Evolutionary conservation across 768 basidiomycete genomes (phyloP), one percentile per base, ranked within the genome.

Genomic region (Amanita subjunquillea): DNA sequence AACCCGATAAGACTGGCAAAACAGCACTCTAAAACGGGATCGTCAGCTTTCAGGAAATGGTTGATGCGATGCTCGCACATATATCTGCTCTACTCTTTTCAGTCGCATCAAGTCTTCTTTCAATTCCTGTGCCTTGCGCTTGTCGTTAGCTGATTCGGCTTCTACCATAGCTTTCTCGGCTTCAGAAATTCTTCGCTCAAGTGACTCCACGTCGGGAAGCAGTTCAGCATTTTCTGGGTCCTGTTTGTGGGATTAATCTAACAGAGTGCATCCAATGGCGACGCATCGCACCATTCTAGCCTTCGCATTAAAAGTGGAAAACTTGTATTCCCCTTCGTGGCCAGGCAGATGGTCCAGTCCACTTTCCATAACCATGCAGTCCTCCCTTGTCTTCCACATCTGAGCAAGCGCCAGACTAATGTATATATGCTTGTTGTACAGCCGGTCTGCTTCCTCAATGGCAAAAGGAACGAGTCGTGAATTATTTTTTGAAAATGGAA

Each of bases 301-400:
- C 57, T 72, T 72, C 2, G 63, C 58, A 27, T 63, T 72, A 49
- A 72, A 73, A 8, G 74, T 78, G 5, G 75, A 76, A 3, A 76
- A 74, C 55, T 81, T 77, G 48, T 70, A 68, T 43, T 79, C 74
- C 17, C 71, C 77, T 56, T 83, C 84, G 34, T 77, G 70, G 29
- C 85, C 86, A 12, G 86, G 84, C 72, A 89, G 76, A 58, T 78
- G 77, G 20, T 92, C 87, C 55, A 96, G 67, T 10, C 96, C 96
- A 62, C 92, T 91, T 69, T 99, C 96, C 44, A 83, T 80, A 2
- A 85, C 84, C 77, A 96, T 90, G 62, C 87, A 97, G 61, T 98
- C 95, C 66, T 97, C 94, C 58, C 96, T 76, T 15, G 91, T 88
- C 63, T 86, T 78, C 91, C 91, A 97, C 82, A 94, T 91, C 70